Evolutionary conservation across 1,139 yeast genomes (phyloP), one percentile per base, ranked within the genome.

Genomic region (Magnusiomyces magnusii): DNA sequence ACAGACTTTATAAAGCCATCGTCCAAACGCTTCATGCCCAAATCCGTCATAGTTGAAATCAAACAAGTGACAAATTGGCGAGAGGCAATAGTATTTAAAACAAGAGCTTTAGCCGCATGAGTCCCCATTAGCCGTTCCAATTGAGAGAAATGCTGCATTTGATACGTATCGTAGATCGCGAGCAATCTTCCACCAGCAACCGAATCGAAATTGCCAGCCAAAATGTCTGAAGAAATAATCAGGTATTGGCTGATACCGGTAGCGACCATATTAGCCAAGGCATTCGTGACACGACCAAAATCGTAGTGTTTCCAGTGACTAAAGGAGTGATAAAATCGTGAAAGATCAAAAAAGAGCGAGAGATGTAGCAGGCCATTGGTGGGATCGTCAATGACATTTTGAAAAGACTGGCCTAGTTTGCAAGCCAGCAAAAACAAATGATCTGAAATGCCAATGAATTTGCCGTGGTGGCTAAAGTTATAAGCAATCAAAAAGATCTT

Each of bases 291-390:
- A 13, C 41, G 25, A 2, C 31, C 23, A 27, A 27, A 50, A 41
- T 50, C 53, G 41, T 50, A 24, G 25, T 21, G 36, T 27, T 50
- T 50, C 53, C 53, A 50, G 41, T 21, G 41, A 10, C 53, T 34
- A 21, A 50, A 50, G 17, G 3, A 2, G n/a, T 21, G 39, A 24
- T 50, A 31, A 31, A 50, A 50, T 10, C 27, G 21, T 2, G 13
- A 24, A 15, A 28, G 17, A 28, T 31, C 41, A 41, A 28, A n/a
- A 31, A 28, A 50, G 2, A 50, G 19, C 7, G 17, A 15, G 25
- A 50, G 15, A 10, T 31, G 39, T 7, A 31, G 15, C 2, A 50
- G 41, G 3, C 39, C 10, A n/a, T 34, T 28, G 17, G 53, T n/a
- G 2, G 53, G 53, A 2, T 28, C 25, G 2, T 2, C 25, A 2